phyloP scores from a whole-genome alignment of 1,139 yeast species.

The Candida pseudoviswanathii region DNA sequence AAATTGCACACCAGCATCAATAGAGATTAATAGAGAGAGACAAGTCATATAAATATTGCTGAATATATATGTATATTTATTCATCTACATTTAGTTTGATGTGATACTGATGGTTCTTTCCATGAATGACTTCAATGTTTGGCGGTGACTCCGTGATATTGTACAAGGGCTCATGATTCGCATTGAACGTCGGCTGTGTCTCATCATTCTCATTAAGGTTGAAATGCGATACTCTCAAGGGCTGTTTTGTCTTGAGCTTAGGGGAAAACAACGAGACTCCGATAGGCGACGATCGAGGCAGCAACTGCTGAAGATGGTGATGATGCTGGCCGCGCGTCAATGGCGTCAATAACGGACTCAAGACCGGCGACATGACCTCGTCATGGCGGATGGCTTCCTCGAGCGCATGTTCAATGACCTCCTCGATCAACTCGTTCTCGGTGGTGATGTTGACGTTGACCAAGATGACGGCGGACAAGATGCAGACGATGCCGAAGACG shows the following conservation, averaged over 20 bases:
- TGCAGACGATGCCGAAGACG: constrained; percentile 48
- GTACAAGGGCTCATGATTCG: constrained; percentile 27
- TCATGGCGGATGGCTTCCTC: constrained; percentile 51
- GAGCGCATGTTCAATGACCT: constrained; percentile 50
- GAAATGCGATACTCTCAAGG: constrained; percentile 13
- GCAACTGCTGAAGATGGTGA: constrained; percentile 3
- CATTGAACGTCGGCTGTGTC: constrained; percentile 19
- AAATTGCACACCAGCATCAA: constrained; percentile 39
- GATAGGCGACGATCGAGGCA: constrained; percentile 6
- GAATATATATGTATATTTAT: constrained; percentile 4
- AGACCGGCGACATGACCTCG: constrained; percentile 47
- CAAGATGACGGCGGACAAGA: constrained; percentile 48
- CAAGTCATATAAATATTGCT: too few species aligned
- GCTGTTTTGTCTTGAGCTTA: constrained; percentile 5
- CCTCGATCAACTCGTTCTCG: constrained; percentile 49
- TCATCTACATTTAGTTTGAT: constrained; percentile 21
- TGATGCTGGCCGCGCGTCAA: constrained; percentile 7
- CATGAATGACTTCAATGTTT: constrained; percentile 35
- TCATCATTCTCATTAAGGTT: constrained; percentile 20
- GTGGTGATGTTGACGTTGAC: constrained; percentile 46
- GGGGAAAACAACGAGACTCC: constrained; percentile 6
- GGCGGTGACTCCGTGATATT: constrained; percentile 16
- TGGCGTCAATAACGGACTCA: constrained; percentile 43
- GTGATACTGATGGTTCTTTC: constrained; percentile 44
- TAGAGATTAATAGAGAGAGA: constrained; percentile 28